A percentile compares a stretch with the other conserved stretches of the same genome.
Evolutionary conservation across 1,284 basidiomycete species (phyloP).

Genomic region (Phellopilus nigrolimitatus): DNA sequence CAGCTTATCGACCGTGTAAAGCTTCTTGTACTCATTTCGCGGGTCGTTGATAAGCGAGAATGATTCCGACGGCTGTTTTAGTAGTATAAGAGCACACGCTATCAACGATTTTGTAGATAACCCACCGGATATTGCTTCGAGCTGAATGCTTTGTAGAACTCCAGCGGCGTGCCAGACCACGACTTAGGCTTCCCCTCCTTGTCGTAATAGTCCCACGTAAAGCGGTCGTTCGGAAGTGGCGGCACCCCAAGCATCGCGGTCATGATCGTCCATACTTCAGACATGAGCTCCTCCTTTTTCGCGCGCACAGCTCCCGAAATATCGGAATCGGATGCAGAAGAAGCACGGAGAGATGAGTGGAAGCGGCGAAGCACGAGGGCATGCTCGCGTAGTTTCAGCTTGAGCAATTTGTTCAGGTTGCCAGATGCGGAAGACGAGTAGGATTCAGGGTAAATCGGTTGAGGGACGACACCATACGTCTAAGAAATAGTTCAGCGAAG

Average conservation of each 20-base stretch:
- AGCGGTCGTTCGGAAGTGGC: conserved; percentile 63
- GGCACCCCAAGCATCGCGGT: conserved; percentile 84
- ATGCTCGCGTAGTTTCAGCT: conserved; percentile 88
- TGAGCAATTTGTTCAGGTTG: conserved; percentile 76
- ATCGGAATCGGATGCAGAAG: conserved; percentile 38
- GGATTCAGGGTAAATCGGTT: conserved; percentile 82
- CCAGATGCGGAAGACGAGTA: conserved; percentile 73
- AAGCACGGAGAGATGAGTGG: conserved; percentile 43
- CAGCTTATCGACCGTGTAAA: conserved; percentile 92
- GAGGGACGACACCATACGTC: conserved; percentile 83
- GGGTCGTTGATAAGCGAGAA: conserved; percentile 97
- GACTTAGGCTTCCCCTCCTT: conserved; percentile 71
- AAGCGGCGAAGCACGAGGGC: conserved; percentile 76
- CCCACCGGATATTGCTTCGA: conserved; percentile 53
- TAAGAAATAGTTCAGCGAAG: conserved; percentile 23
- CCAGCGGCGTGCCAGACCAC: conserved; percentile 76
- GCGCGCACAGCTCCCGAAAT: conserved; percentile 52
- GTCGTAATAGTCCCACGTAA: conserved; percentile 89
- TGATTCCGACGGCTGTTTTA: conserved; percentile 50
- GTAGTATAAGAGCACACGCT: neutral
- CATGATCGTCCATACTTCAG: conserved; percentile 85
- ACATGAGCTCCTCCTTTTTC: conserved; percentile 81
- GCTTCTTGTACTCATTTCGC: conserved; percentile 73
- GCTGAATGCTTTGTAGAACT: conserved; percentile 70
- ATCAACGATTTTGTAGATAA: conserved; percentile 6